Evolutionary conservation across 306 rosid species (phyloP).

Genomic region (Hippophae tibetana): DNA sequence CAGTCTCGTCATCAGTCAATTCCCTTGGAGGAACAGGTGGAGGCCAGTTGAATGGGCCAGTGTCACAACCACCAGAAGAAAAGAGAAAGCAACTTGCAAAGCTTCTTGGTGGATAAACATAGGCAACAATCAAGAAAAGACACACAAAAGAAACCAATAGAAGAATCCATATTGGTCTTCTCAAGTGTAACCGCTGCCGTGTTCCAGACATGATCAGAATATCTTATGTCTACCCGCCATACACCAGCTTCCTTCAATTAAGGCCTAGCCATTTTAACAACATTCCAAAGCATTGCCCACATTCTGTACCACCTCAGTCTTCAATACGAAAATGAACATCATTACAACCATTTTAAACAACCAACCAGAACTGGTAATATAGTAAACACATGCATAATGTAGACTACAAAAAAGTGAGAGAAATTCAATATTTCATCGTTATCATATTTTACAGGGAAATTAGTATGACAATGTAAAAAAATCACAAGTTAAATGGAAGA

Average conservation of each 20-base stretch:
- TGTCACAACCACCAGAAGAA: slow-evolving; percentile 34
- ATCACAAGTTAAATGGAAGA: no score
- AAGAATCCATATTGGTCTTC: slow-evolving; percentile 49
- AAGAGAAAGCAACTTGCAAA: slow-evolving; percentile 41
- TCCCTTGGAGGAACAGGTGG: slow-evolving; percentile 27
- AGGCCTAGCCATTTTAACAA: slow-evolving; percentile 21
- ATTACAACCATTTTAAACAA: not conserved
- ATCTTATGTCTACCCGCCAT: slow-evolving; percentile 45
- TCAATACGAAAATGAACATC: not conserved
- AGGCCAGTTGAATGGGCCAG: slow-evolving; percentile 19
- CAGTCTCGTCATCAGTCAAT: slow-evolving; percentile 55
- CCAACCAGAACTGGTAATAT: no score
- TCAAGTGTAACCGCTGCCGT: slow-evolving; percentile 35
- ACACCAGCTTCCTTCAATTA: slow-evolving; percentile 36
- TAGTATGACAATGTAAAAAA: no score
- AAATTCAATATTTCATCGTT: no score
- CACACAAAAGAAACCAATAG: slow-evolving; percentile 31
- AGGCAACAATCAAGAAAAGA: slow-evolving; percentile 36
- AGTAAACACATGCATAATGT: no score
- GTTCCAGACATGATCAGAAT: slow-evolving; percentile 46
- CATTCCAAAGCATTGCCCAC: not conserved
- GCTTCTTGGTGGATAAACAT: slow-evolving; percentile 31
- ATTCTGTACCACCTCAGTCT: not conserved
- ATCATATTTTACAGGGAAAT: no score
- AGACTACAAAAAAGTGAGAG: no score